Conservation (phyloP, 805 yeast genomes). For the Yarrowia sp. region DNA sequence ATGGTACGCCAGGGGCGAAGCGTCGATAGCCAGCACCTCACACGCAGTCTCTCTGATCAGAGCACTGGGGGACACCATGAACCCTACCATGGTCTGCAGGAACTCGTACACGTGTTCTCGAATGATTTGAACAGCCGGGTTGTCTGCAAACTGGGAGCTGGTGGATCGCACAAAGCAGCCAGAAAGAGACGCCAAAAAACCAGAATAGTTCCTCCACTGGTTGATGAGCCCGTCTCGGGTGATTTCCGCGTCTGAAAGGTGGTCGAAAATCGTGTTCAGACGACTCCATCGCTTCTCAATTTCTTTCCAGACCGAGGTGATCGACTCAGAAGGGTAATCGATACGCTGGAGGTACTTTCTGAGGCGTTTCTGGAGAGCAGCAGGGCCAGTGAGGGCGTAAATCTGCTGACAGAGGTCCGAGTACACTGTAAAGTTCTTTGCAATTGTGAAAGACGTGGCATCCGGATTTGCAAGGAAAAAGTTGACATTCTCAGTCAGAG, state of each 20-base stretch:
- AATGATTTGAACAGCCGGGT: slow-evolving; percentile 50
- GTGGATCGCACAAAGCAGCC: slow-evolving; percentile 42
- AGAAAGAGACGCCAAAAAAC: slow-evolving; percentile 69
- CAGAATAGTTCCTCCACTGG: slow-evolving; percentile 71
- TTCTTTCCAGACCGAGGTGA: slow-evolving; percentile 54
- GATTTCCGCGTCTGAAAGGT: slow-evolving; percentile 42
- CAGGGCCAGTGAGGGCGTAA: slow-evolving; percentile 68
- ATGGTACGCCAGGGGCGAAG: slow-evolving; percentile 65
- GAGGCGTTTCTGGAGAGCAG: slow-evolving; percentile 74
- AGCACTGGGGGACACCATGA: slow-evolving; percentile 53
- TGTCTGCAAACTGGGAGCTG: slow-evolving; percentile 40
- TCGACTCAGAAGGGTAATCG: slow-evolving; percentile 49
- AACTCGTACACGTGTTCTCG: slow-evolving; percentile 58
- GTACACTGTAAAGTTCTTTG: slow-evolving; percentile 53
- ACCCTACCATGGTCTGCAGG: slow-evolving; percentile 49
- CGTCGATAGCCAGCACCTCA: slow-evolving; percentile 71
- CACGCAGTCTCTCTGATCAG: slow-evolving; percentile 71
- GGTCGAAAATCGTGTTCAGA: slow-evolving; percentile 44
- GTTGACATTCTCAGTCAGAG: slow-evolving; percentile 43
- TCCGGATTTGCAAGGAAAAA: slow-evolving; percentile 35
- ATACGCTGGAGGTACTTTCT: slow-evolving; percentile 52
- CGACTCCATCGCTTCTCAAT: slow-evolving; percentile 60
- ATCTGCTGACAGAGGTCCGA: slow-evolving; percentile 60
- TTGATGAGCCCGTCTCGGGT: slow-evolving; percentile 32
- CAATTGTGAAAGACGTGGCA: slow-evolving; percentile 42